Conservation (phyloP, 1,284 basidiomycete species). For the Vanrija sp. region DNA sequence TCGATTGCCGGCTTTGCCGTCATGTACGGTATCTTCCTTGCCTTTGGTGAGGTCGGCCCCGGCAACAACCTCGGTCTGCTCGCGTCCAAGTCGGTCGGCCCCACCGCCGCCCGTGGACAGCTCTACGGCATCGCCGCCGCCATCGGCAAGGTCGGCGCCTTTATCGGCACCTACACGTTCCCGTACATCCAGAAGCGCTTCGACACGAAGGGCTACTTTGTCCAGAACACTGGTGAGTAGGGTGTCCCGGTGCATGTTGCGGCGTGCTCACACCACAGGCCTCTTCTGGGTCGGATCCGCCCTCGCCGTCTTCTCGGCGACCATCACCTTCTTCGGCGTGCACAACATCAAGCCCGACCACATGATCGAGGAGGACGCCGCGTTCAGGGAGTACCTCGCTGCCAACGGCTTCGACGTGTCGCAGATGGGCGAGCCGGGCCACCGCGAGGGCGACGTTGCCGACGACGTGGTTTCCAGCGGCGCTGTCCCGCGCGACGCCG, state of each 20-base stretch:
- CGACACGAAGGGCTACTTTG: constrained; percentile 19
- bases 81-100: constrained; percentile 67
- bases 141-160: constrained; percentile 70
- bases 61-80: constrained; percentile 75
- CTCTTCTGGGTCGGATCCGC: constrained; percentile 49
- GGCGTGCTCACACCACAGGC: constrained; percentile 36
- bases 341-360: constrained; percentile 70
- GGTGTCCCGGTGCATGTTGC: constrained; percentile 10
- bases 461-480: too few species aligned
- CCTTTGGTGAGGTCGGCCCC: constrained; percentile 65
- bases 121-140: constrained; percentile 82
- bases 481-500: too few species aligned
- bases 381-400: constrained; percentile 74
- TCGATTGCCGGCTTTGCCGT: constrained; percentile 73
- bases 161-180: constrained; percentile 71
- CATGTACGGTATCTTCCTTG: constrained; percentile 81
- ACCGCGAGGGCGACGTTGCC: too few species aligned
- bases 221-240: constrained; percentile 36
- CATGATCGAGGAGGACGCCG: constrained; percentile 69
- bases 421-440: neutral
- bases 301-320: constrained; percentile 73
- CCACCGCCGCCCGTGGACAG: constrained; percentile 78
- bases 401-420: constrained; percentile 58
- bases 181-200: constrained; percentile 54
- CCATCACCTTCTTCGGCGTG: constrained; percentile 70